These are phyloP conservation scores for Apodospora peruviana DNA, from an alignment of 495 filamentous ascomycete genomes.

Conservation along the genomic window DNA sequence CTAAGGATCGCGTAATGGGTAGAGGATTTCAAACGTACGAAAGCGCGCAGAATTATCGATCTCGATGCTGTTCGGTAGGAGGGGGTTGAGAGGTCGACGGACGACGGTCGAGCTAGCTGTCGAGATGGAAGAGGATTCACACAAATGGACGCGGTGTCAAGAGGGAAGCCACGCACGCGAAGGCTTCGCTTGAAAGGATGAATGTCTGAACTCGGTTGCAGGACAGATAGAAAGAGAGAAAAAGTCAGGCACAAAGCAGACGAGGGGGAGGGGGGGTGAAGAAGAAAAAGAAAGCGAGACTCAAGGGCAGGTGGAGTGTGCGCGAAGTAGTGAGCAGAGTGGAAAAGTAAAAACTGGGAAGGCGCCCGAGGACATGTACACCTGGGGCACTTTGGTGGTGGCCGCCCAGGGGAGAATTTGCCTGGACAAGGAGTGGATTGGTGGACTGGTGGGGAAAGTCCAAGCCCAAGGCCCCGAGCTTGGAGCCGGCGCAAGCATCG, in stretches of 20 bases:
- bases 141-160: constrained; percentile 24
- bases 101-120: no score
- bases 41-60: no score
- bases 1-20: no score
- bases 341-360: constrained; percentile 23
- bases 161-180: no score
- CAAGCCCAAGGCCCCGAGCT: constrained; percentile 1
- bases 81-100: no score
- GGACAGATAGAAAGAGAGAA: constrained; percentile 12
- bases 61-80: no score
- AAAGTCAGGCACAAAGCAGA: constrained; percentile 6
- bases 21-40: no score
- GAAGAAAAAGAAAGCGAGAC: constrained; percentile 13
- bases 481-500: neutral
- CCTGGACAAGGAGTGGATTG: constrained; percentile 2
- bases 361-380: constrained; percentile 14
- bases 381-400: neutral
- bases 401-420: no score
- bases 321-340: constrained; percentile 12
- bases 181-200: constrained; percentile 26
- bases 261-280: constrained; percentile 13
- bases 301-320: constrained; percentile 15
- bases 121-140: constrained; percentile 39
- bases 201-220: constrained; percentile 16
- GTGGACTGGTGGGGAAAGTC: constrained; percentile 26